Evolutionary conservation across 2,329 filamentous ascomycete genomes (phyloP), one percentile per base, ranked within the genome.

Genomic region (Claviceps fusiformis): DNA sequence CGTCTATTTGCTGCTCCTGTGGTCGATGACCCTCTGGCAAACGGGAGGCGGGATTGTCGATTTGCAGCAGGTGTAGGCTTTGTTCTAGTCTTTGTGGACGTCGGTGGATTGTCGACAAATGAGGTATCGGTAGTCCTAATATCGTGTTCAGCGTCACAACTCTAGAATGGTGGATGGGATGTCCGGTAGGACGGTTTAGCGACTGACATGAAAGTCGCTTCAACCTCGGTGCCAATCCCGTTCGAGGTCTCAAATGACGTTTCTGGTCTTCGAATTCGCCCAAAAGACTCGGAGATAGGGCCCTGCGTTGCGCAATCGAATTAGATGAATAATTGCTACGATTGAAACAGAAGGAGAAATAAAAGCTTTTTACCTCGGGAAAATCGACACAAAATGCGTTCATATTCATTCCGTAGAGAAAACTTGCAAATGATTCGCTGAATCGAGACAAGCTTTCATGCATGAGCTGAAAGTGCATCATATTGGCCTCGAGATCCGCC

Each of bases 341-440:
- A 37, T 19, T 35, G 2, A 11, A 4, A 31, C 1, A 24, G 24
- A 24, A 24, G 24, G 27, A 15, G 11, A 47, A 43, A 29, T n/a
- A 29, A 19, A 53, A 45, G 29, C 15, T 39, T 45, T 45, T 44
- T 72, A 90, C 90, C 81, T 98, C 93, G 0, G 90, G 88, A 61
- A 96, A 98, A 69, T 98, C 93, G 37, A 97, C 91, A 68, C 92
- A 97, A 68, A 97, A 98, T 1, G 93, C 93, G 70, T 96, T 97
- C 91, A 98, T 96, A 67, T 97, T 97, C 67, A 98, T 70, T 2
- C 93, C 93, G 64, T 97, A 98, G 49, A 98, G 73, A 64, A 98
- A 97, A 62, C 86, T 89, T 1, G 90, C 90, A 70, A 98, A 98
- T 65, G 87, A 95, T 76, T 98, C 93, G 70, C 86, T 92, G 71